Evolutionary conservation across 2,329 filamentous ascomycete species (phyloP), one percentile per base, ranked within the genome.

Genomic region (Aspergillus quadrilineatus): DNA sequence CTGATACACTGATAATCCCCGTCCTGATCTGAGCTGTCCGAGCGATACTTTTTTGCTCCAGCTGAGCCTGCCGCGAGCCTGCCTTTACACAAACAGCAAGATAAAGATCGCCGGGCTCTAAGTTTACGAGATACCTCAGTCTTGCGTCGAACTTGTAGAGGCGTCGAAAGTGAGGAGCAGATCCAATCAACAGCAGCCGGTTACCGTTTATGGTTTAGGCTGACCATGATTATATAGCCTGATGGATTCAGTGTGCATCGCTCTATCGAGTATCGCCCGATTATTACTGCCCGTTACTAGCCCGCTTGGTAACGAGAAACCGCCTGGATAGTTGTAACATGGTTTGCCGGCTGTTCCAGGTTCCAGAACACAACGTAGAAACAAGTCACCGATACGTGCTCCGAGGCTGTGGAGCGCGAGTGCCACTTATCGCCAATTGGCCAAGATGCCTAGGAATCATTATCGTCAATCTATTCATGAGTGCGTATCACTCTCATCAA

Each of bases 301-400:
- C 28, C 37, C 37, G 34, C 48, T 51, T 15, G 15, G 39, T 51
- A 43, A 47, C 34, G 6, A 53, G 50, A 53, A 41, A 47, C 32
- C 6, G 39, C 17, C 50, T 45, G 29, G 30, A 29, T 52, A 52
- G 15, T 30, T 29, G 26, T 41, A 53, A 53, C 50, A 45, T 53
- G 50, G 22, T 43, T 53, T 53, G 43, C 50, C 43, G 43, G 50
- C 39, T 36, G 43, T 53, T 53, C 50, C 50, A 53, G 50, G 43
- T 53, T 53, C 50, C 50, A 53, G 50, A 53, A 53, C 50, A 53
- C 50, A 29, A 50, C 8, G 44, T 34, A 51, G 42, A 46, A 53
- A 46, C 42, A 34, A 53, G 7, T 43, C 41, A 4, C 37, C 15
- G 14, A 41, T 17, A 15, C 26, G 26, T 28, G 26, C 29, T 44